Percentiles rank a stretch among this genome's conserved stretches.
Conservation (phyloP, 345 rosid species). For the Murraya koenigii region DNA sequence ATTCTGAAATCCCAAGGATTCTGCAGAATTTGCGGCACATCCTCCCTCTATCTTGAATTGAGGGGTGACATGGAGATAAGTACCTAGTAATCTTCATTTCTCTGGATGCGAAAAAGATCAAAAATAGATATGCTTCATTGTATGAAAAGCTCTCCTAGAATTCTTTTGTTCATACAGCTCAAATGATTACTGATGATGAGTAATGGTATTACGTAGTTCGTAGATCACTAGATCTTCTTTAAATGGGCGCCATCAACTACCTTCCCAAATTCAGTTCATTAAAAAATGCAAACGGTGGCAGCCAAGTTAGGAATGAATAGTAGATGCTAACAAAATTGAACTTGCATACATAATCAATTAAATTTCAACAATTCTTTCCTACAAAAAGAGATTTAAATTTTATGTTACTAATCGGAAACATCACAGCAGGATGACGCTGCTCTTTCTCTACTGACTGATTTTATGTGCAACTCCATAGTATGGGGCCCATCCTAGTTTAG, state of each 20-base stretch:
- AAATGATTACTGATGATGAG: not conserved
- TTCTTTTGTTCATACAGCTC: not conserved
- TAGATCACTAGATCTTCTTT: not conserved
- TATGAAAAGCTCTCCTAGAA: not conserved
- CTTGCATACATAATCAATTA: not conserved
- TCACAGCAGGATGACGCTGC: not conserved
- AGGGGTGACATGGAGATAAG: not conserved
- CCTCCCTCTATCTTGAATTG: not conserved
- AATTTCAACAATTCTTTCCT: not conserved
- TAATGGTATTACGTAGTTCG: not conserved
- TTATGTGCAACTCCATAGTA: not conserved
- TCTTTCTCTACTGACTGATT: not conserved
- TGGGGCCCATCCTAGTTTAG: not conserved
- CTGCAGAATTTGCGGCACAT: not conserved
- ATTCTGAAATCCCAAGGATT: not conserved
- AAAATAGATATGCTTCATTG: not conserved
- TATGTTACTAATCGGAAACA: not conserved
- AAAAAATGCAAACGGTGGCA: not conserved
- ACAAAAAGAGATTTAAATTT: not conserved
- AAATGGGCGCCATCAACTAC: not conserved
- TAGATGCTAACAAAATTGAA: not conserved
- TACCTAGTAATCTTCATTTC: not conserved
- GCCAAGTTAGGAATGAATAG: not conserved
- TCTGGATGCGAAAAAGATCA: slow-evolving; percentile 1
- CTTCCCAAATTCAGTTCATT: not conserved